Percentiles rank a stretch among this genome's conserved stretches.
Evolutionary conservation across 306 rosid species (phyloP).

Genomic region (Begonia fuchsioides): DNA sequence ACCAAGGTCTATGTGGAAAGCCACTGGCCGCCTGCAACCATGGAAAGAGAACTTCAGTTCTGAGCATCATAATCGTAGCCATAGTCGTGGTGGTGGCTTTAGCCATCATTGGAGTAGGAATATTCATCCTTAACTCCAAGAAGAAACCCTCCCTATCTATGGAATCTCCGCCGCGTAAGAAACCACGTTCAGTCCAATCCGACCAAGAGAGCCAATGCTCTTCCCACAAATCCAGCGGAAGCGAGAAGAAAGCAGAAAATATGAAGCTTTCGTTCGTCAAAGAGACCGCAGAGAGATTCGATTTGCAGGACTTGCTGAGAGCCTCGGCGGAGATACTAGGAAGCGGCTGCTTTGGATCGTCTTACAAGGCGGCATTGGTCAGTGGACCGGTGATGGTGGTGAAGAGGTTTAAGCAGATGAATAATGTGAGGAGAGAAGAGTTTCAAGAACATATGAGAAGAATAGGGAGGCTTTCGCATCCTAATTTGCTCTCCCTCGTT

Average conservation of each 20-base stretch:
- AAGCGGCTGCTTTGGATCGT: slow-evolving; percentile 65
- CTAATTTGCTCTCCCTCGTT: slow-evolving; percentile 70
- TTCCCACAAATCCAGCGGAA: neutral
- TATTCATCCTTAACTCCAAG: slow-evolving; percentile 25
- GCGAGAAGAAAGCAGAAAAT: slow-evolving; percentile 16
- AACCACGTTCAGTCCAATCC: slow-evolving; percentile 1
- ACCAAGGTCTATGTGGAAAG: slow-evolving; percentile 53
- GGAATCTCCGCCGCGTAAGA: slow-evolving; percentile 29
- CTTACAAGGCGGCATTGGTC: slow-evolving; percentile 61
- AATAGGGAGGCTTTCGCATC: slow-evolving; percentile 53
- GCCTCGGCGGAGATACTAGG: slow-evolving; percentile 91
- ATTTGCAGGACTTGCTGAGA: slow-evolving; percentile 62
- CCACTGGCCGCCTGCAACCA: slow-evolving; percentile 37
- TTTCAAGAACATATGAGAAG: slow-evolving; percentile 79
- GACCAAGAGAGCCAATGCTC: no score
- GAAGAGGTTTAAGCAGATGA: slow-evolving; percentile 86
- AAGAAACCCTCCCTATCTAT: neutral
- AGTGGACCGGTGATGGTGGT: slow-evolving; percentile 60
- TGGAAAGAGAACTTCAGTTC: slow-evolving; percentile 12
- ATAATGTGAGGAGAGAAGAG: slow-evolving; percentile 66
- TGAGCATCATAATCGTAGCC: slow-evolving; percentile 22
- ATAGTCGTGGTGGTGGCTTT: slow-evolving; percentile 32
- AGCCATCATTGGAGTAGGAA: slow-evolving; percentile 18
- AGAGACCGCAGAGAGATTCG: slow-evolving; percentile 49
- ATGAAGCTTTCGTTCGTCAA: slow-evolving; percentile 45